Evolutionary conservation across 2,329 filamentous ascomycete genomes (phyloP), one percentile per base, ranked within the genome.

Genomic region (Penicillium sp.): DNA sequence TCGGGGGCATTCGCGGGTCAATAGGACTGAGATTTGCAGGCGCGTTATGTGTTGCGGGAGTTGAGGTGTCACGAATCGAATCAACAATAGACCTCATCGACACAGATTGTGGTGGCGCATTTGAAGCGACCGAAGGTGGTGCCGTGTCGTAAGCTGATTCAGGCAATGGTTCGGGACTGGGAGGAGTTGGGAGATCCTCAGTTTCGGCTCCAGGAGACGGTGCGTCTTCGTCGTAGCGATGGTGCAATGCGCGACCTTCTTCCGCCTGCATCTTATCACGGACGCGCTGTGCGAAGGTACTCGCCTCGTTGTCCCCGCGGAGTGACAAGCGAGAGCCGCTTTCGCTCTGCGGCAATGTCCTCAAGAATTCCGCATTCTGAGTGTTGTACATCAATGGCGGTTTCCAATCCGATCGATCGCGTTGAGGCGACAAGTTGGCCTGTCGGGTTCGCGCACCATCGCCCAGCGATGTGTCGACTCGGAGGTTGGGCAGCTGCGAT

Each of bases 201-300:
- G 54, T 43, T 22, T 62, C 54, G 19, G 59, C 65, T 41, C 65
- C 58, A 2, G 50, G 50, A 18, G 64, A 65, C 4, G 66, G 65
- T 22, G 54, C 41, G n/a, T 59, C 62, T 31, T 71, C 66, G 13
- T 64, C 66, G 41, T 63, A 59, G 31, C 67, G 72, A 40, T 75
- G 68, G 40, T 79, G 76, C 44, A 80, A 62, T 9, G 75, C 76
- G 46, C 66, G 67, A 5, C 74, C 77, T 64, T 80, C 77, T 50
- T 80, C 77, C 8, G 70, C 70, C 48, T 76, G 69, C 77, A 80
- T 80, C 57, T 71, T 74, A 25, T 75, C 75, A 47, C 75, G 77
- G 8, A 77, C 62, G 6, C 68, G 66, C 45, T 73, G 70, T 2
- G 76, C 72, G 52, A 77, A 75, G 0, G 75, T 76, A 47, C 71